Conservation (phyloP, 2,329 filamentous ascomycete genomes). For the Mycosphaerella arachidis region DNA sequence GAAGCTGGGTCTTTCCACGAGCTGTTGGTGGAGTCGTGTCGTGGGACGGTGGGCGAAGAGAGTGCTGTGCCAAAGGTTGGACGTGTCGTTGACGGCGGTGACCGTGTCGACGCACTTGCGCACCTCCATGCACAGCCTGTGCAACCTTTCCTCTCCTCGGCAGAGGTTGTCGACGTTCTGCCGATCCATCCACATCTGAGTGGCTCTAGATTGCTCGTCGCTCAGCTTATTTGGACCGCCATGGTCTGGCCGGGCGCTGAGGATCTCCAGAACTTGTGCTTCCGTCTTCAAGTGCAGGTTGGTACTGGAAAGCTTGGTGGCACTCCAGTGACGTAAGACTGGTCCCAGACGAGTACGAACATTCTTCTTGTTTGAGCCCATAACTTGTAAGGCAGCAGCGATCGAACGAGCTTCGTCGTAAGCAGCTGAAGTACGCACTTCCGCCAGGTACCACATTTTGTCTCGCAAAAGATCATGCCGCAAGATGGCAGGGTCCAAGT, state of each 20-base stretch:
- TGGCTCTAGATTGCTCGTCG: slow-evolving; percentile 90
- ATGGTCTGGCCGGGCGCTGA: slow-evolving; percentile 76
- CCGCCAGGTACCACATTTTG: slow-evolving; percentile 98
- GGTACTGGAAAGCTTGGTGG: slow-evolving; percentile 42
- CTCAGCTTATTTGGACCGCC: slow-evolving; percentile 91
- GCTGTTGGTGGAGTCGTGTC: slow-evolving; percentile 6
- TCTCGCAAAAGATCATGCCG: slow-evolving; percentile 51
- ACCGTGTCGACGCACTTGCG: slow-evolving; percentile 81
- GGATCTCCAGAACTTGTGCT: slow-evolving; percentile 77
- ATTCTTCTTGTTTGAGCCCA: slow-evolving; percentile 59
- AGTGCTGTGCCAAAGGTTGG: slow-evolving; percentile 88
- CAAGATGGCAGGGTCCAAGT: slow-evolving; percentile 9
- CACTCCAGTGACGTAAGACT: slow-evolving; percentile 40
- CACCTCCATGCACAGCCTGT: slow-evolving; percentile 87
- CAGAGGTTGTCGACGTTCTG: slow-evolving; percentile 89
- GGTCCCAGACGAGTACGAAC: slow-evolving; percentile 38
- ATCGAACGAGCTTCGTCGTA: slow-evolving; percentile 87
- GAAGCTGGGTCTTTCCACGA: slow-evolving; percentile 5
- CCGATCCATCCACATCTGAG: slow-evolving; percentile 73
- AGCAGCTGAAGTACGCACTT: slow-evolving; percentile 81
- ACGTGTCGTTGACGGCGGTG: slow-evolving; percentile 71
- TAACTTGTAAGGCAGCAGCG: slow-evolving; percentile 81
- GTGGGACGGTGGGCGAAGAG: slow-evolving; percentile 66
- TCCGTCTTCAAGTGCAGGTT: slow-evolving; percentile 74
- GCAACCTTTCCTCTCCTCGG: slow-evolving; percentile 88